These are phyloP conservation scores for Paradendryphiella salina DNA, from an alignment of 2,329 filamentous ascomycete species.

Conservation along the genomic window DNA sequence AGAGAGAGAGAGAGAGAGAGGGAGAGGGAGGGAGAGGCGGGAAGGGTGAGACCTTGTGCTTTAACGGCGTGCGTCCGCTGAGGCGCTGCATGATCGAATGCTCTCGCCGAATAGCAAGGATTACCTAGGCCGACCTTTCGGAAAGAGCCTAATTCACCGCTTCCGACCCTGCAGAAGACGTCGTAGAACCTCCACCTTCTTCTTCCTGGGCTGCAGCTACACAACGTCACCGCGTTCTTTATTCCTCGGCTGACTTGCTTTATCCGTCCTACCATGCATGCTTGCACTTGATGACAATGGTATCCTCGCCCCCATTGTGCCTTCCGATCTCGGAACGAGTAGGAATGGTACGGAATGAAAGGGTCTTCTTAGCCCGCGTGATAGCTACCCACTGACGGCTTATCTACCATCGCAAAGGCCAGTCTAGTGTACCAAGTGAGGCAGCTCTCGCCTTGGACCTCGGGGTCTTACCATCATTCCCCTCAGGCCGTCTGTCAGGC, in stretches of 20 bases:
- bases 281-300: neutral
- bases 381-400: slow-evolving; percentile 5
- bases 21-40: slow-evolving; percentile 15
- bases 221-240: slow-evolving; percentile 8
- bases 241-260: slow-evolving; percentile 7
- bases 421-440: neutral
- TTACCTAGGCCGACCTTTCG: slow-evolving; percentile 19
- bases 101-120: slow-evolving; percentile 27
- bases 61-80: slow-evolving; percentile 12
- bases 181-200: slow-evolving; percentile 5
- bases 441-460: neutral
- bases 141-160: slow-evolving; percentile 26
- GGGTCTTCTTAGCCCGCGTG: slow-evolving; percentile 7
- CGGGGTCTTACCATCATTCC: neutral
- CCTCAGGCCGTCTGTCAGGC: neutral
- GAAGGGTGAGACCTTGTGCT: slow-evolving; percentile 14
- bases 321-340: slow-evolving; percentile 27
- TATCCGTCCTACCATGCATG: neutral
- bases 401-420: neutral
- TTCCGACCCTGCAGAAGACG: slow-evolving; percentile 10
- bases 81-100: slow-evolving; percentile 24
- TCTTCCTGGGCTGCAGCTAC: neutral
- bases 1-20: slow-evolving; percentile 3
- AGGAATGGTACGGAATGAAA: slow-evolving; percentile 13
- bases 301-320: neutral